Base-by-base conservation (phyloP, 257 asterid genomes). In the Lantana camara region DNA sequence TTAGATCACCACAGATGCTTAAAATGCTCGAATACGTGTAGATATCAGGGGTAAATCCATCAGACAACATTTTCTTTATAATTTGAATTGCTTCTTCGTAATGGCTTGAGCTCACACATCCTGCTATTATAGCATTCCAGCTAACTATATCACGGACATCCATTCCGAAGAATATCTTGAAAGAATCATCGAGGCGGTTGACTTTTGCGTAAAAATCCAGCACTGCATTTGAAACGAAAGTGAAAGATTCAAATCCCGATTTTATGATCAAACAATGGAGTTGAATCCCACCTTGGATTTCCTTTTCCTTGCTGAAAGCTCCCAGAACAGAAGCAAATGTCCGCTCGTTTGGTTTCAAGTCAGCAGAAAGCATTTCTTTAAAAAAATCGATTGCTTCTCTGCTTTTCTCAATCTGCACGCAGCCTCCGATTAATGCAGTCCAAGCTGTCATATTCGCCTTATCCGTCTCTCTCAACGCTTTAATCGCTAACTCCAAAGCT, bases 341-440 rank as follows among this genome's bases (percentile, higher is more conserved):
- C 50, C 76, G 78, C 78, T 87, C 94, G 38, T 69, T 81, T 17
- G 91, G 96, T 70, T 75, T 80, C 71, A 81, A 40, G 30, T 86
- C 90, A 0, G 74, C 42, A 44, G 72, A 77, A 53, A 79, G 79
- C 73, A 90, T 70, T 66, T 66, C 74, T 19, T 57, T 74, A 52
- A 84, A 86, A 70, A 79, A 79, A 35, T 32, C 67, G 66, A 82
- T 73, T 3, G 94, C 96, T 57, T 77, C 83, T 67, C 66, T 68
- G 46, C 48, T 27, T 66, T 79, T 81, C 45, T 77, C 91, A 15
- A 47, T 58, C 48, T 85, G 85, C 77, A 85, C 78, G 71, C 54
- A 85, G 15, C 95, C 95, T 42, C 96, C 96, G 23, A 90, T 85
- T 45, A 90, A 49, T 7, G 96, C 97, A 57, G 97, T 90, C 95